Percentiles rank a stretch among this genome's conserved stretches.
Conservation (phyloP, 805 yeast genomes). For the Barnettozyma californica region DNA sequence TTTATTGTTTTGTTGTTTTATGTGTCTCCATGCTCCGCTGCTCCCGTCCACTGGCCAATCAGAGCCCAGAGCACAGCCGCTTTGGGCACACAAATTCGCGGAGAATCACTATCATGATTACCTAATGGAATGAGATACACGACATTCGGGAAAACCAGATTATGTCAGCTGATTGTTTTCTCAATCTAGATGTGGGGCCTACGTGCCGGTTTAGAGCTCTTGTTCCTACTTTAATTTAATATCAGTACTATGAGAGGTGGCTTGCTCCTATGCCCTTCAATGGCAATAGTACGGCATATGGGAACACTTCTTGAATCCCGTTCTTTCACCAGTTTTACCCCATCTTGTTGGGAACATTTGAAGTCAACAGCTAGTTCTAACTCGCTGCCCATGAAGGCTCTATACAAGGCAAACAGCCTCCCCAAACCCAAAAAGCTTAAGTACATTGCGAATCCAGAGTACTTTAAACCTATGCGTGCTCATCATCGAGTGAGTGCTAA, state of each 20-base stretch:
- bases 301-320: background rate
- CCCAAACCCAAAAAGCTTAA: background rate
- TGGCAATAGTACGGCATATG: background rate
- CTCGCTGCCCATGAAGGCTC: background rate
- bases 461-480: background rate
- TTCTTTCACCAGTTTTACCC: background rate
- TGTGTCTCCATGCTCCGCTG: conserved; percentile 1
- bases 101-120: background rate
- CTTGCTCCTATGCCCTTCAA: background rate
- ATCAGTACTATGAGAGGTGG: background rate
- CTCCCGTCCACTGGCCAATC: background rate
- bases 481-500: conserved; percentile 3
- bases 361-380: background rate
- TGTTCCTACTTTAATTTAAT: background rate
- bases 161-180: background rate
- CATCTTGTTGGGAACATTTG: background rate
- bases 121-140: background rate
- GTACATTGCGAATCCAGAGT: background rate
- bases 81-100: background rate
- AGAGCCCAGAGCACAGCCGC: background rate
- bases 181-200: background rate
- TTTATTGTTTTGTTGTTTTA: background rate
- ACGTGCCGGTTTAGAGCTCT: background rate
- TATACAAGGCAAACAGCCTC: background rate
- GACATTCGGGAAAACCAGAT: background rate